A percentile compares a stretch with the other conserved stretches of the same genome.
Conservation (phyloP, 2,329 filamentous ascomycete genomes). For the Trichoderma afroharzianum region DNA sequence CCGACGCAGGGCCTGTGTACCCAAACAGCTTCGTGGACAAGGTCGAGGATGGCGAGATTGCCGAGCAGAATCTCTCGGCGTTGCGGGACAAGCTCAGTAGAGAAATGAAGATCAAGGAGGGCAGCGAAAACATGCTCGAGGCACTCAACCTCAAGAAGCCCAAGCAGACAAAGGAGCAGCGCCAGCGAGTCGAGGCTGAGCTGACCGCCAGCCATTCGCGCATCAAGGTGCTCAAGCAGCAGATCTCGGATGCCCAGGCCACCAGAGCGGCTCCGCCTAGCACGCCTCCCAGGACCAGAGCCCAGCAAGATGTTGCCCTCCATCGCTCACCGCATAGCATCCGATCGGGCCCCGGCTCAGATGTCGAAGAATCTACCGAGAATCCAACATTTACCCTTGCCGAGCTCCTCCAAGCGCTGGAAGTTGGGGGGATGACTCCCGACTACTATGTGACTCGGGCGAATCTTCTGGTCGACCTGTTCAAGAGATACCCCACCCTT, state of each 20-base stretch:
- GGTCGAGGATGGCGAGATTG: conserved; percentile 61
- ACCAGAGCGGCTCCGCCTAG: conserved; percentile 44
- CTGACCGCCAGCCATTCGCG: conserved; percentile 79
- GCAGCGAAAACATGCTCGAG: conserved; percentile 96
- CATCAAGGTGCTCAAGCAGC: conserved; percentile 58
- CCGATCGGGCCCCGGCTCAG: conserved; percentile 55
- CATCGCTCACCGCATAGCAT: conserved; percentile 56
- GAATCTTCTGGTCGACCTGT: conserved; percentile 92
- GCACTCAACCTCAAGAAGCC: conserved; percentile 91
- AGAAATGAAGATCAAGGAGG: conserved; percentile 96
- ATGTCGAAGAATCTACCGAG: conserved; percentile 67
- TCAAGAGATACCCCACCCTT: conserved; percentile 85
- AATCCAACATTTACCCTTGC: conserved; percentile 89
- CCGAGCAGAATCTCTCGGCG: conserved; percentile 70
- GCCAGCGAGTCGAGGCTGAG: conserved; percentile 77
- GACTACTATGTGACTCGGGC: conserved; percentile 95
- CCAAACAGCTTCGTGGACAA: conserved; percentile 48
- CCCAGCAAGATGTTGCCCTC: conserved; percentile 43
- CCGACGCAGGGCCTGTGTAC: conserved; percentile 35
- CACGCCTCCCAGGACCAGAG: conserved; percentile 51
- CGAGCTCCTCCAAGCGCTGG: conserved; percentile 85
- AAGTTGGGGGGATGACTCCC: conserved; percentile 79
- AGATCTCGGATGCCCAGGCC: conserved; percentile 57
- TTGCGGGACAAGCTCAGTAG: conserved; percentile 85
- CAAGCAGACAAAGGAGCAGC: conserved; percentile 88